phyloP scores from a whole-genome alignment of 371 early-diverging fungal species.

The Mucor mucedo region DNA sequence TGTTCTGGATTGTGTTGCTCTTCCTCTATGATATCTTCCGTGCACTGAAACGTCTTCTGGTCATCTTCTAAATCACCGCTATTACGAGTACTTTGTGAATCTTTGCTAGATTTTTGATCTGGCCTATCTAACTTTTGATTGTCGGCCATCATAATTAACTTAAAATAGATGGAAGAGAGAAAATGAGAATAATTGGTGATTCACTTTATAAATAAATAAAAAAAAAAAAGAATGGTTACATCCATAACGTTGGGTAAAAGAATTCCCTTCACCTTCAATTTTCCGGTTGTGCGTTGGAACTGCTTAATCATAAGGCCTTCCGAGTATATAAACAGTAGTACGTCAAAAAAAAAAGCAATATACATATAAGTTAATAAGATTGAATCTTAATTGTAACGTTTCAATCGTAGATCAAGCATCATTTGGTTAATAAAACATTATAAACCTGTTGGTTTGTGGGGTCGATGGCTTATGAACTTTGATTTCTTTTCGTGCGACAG shows the following conservation, averaged over 20 bases:
- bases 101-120: background rate
- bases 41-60: background rate
- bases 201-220: background rate
- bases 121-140: background rate
- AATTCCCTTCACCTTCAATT: background rate
- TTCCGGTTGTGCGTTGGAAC: no score
- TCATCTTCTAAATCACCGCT: background rate
- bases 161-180: background rate
- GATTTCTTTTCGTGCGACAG: no score
- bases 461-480: no score
- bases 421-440: no score
- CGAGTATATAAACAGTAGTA: no score
- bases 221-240: background rate
- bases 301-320: no score
- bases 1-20: background rate
- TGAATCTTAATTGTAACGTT: no score
- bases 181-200: background rate
- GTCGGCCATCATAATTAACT: background rate
- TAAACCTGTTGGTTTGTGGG: no score
- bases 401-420: no score
- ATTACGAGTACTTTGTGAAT: background rate
- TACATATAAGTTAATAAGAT: no score
- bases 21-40: background rate
- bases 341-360: no score
- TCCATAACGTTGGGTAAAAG: slow-evolving; percentile 1